Conservation (phyloP, 345 rosid species). For the Lepidium didymum region DNA sequence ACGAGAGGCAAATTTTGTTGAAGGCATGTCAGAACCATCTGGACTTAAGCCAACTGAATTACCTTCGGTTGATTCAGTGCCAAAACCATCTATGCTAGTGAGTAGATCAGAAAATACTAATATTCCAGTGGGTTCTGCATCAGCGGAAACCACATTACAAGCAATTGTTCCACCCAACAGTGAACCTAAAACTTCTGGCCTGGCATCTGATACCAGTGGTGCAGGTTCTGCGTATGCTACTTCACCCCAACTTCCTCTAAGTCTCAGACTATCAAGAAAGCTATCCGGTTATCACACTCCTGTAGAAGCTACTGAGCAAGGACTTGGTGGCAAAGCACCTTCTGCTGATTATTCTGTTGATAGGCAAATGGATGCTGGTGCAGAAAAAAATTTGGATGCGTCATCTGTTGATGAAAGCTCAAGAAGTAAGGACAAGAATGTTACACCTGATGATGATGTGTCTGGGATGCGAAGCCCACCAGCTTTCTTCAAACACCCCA, state of each 20-base stretch:
- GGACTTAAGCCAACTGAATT: conserved; percentile 36
- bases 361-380: conserved; percentile 43
- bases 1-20: conserved; percentile 32
- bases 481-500: conserved; percentile 56
- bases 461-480: conserved; percentile 39
- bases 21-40: conserved; percentile 37
- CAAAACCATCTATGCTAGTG: conserved; percentile 29
- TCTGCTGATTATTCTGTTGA: conserved; percentile 44
- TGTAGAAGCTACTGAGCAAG: conserved; percentile 33
- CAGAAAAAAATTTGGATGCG: conserved; percentile 31
- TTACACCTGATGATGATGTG: conserved; percentile 39
- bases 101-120: conserved; percentile 28
- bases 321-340: conserved; percentile 37
- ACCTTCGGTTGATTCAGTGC: conserved; percentile 31
- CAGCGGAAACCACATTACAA: conserved; percentile 31
- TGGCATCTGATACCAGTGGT: conserved; percentile 38
- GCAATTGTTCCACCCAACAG: conserved; percentile 25
- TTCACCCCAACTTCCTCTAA: conserved; percentile 47
- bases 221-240: conserved; percentile 36
- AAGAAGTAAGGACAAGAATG: conserved; percentile 42
- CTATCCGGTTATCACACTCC: conserved; percentile 43
- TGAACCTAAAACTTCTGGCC: conserved; percentile 37
- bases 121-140: conserved; percentile 31
- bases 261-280: conserved; percentile 50
- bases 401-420: conserved; percentile 36